phyloP scores from a whole-genome alignment of 106 monocot genomes.

The Platanthera guangdongensis region DNA sequence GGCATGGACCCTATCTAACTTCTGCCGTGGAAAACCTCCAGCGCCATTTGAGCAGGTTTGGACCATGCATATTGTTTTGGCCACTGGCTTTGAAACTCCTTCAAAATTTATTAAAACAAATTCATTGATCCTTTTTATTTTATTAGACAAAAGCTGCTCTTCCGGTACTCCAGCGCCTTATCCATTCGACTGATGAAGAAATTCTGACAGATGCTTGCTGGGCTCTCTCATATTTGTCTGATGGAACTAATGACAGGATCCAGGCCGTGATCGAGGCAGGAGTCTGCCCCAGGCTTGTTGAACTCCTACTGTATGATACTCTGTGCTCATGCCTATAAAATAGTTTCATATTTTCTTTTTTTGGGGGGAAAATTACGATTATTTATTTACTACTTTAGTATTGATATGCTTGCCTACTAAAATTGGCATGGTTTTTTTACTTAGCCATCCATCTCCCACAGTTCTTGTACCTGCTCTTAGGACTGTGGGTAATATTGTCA shows the following conservation, averaged over 20 bases:
- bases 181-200: constrained; percentile 39
- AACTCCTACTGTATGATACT: constrained; percentile 31
- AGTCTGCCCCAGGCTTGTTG: constrained; percentile 34
- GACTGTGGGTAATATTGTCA: constrained; percentile 38
- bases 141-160: constrained; percentile 34
- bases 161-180: constrained; percentile 18
- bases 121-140: not conserved
- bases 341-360: not conserved
- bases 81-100: not conserved
- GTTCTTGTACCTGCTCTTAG: constrained; percentile 30
- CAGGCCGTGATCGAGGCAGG: constrained; percentile 31
- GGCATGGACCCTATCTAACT: constrained; percentile 57
- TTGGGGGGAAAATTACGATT: not conserved
- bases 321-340: not conserved
- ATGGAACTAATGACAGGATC: constrained; percentile 32
- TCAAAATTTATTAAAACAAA: not conserved
- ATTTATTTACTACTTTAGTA: not conserved
- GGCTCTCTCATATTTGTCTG: constrained; percentile 37
- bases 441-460: constrained; percentile 27
- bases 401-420: not conserved
- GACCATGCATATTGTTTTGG: not conserved
- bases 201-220: constrained; percentile 34
- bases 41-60: constrained; percentile 35
- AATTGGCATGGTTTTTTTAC: not conserved
- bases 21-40: constrained; percentile 45